Conservation (phyloP, 1,139 yeast genomes). For the Nakaseomyces uthaithaninus region DNA sequence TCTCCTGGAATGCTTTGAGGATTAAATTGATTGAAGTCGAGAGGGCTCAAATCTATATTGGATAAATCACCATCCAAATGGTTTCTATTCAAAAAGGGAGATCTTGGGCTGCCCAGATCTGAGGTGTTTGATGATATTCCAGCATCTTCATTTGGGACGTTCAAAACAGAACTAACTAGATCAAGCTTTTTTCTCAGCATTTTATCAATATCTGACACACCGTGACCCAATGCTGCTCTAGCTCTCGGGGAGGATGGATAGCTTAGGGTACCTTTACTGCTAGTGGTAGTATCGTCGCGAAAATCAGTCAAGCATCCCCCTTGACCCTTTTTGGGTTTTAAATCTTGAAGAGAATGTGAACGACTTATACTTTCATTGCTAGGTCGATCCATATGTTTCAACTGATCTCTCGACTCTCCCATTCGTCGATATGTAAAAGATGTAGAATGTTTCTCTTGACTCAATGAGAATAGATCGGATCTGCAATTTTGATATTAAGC, state of each 20-base stretch:
- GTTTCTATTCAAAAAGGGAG: constrained; percentile 3
- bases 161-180: constrained; percentile 8
- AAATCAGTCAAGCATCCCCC: constrained; percentile 12
- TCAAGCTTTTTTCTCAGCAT: constrained; percentile 22
- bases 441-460: too few relatives aligned
- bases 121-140: neutral
- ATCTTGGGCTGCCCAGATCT: constrained; percentile 8
- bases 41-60: neutral
- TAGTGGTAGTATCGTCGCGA: constrained; percentile 15
- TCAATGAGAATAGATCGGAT: too few relatives aligned
- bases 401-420: neutral
- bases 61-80: constrained; percentile 2
- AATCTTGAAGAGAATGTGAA: constrained; percentile 19
- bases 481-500: too few relatives aligned
- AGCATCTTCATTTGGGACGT: constrained; percentile 8
- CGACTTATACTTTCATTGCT: constrained; percentile 10
- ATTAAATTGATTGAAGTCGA: constrained; percentile 3
- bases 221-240: constrained; percentile 5
- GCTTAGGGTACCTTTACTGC: constrained; percentile 13
- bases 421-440: too few relatives aligned
- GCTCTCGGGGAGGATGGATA: constrained; percentile 3
- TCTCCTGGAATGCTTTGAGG: neutral
- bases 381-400: neutral
- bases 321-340: constrained; percentile 11
- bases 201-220: constrained; percentile 20